Conservation (phyloP, 1,139 yeast genomes). For the Maudiozyma humilis region DNA sequence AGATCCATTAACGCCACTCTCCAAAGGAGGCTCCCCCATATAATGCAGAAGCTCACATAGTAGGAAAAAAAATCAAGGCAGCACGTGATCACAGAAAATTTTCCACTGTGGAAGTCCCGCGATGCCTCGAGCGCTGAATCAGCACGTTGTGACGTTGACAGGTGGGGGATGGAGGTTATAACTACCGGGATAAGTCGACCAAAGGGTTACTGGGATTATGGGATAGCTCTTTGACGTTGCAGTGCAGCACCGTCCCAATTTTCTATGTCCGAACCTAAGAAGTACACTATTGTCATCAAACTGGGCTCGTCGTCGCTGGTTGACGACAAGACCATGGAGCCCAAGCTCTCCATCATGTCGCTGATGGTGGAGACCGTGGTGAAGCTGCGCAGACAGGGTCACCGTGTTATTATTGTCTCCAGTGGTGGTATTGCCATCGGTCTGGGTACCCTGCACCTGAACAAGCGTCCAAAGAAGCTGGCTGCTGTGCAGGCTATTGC, state of each 20-base stretch:
- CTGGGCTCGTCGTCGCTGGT: conserved; percentile 88
- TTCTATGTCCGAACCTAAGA: conserved; percentile 14
- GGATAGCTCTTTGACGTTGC: no score
- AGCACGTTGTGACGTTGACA: background rate
- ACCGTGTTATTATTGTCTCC: conserved; percentile 77
- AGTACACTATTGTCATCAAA: conserved; percentile 67
- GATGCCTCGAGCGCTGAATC: background rate
- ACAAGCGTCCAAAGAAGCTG: conserved; percentile 63
- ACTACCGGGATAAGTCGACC: no score
- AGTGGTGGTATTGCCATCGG: conserved; percentile 98
- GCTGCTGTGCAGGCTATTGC: conserved; percentile 89
- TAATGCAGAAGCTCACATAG: no score
- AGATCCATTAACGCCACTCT: no score
- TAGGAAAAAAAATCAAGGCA: background rate
- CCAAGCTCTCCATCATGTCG: conserved; percentile 85
- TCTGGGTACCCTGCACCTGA: conserved; percentile 60
- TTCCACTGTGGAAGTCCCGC: background rate
- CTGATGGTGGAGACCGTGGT: conserved; percentile 85
- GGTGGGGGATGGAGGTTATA: background rate
- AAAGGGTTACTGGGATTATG: no score
- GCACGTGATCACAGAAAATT: background rate
- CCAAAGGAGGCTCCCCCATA: no score
- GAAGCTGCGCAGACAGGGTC: conserved; percentile 77
- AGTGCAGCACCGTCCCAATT: background rate
- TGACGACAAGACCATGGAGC: conserved; percentile 83